These are phyloP conservation scores for Arabidopsis lyrata DNA, from an alignment of 441 rosid genomes.

Conservation along the genomic window DNA sequence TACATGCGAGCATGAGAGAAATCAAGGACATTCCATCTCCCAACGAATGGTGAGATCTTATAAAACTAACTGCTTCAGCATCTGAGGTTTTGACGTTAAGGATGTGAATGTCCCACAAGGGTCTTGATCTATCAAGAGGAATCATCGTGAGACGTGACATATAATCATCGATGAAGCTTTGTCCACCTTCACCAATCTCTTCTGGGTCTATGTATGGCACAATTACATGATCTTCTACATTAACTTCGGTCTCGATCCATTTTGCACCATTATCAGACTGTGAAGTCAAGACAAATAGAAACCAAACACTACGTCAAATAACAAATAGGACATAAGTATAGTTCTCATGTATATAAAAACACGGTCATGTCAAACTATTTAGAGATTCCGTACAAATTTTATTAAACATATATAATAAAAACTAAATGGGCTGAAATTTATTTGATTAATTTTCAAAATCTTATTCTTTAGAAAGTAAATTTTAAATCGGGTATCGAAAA, in stretches of 20 bases:
- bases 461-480: neutral
- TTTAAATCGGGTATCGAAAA: neutral
- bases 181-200: constrained; percentile 39
- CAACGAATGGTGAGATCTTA: constrained; percentile 55
- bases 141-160: constrained; percentile 33
- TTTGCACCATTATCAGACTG: constrained; percentile 41
- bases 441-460: neutral
- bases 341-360: neutral
- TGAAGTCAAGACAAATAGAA: constrained; percentile 1
- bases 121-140: constrained; percentile 52
- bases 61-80: constrained; percentile 48
- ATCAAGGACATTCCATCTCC: constrained; percentile 57
- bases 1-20: constrained; percentile 57
- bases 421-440: neutral
- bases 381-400: neutral
- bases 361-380: neutral
- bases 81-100: constrained; percentile 50
- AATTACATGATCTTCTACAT: constrained; percentile 51
- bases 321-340: neutral
- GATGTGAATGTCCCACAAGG: constrained; percentile 58
- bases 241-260: constrained; percentile 51
- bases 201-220: constrained; percentile 45
- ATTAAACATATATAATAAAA: neutral
- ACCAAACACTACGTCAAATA: constrained; percentile 6
- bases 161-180: constrained; percentile 50